Percentiles rank a stretch among this genome's conserved stretches.
Evolutionary conservation across 495 filamentous ascomycete species (phyloP).

Genomic region (Penicillium coffeae): DNA sequence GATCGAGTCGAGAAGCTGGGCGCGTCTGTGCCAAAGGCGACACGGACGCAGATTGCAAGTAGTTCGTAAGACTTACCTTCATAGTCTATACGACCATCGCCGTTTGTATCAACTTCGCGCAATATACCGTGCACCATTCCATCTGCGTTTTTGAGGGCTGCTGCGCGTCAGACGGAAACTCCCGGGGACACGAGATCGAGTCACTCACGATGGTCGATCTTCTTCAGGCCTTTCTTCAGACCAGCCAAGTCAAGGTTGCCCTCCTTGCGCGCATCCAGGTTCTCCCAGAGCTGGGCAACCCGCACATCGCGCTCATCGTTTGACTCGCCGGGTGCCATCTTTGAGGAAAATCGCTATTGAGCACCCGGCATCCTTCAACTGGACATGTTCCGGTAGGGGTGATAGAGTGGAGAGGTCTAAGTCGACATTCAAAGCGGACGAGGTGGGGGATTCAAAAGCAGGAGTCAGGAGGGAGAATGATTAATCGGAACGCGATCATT

Average conservation of each 20-base stretch:
- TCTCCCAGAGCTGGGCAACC: conserved; percentile 74
- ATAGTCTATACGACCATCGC: conserved; percentile 87
- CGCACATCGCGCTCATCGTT: conserved; percentile 70
- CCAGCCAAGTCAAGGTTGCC: conserved; percentile 79
- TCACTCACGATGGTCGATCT: conserved; percentile 86
- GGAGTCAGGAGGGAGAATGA: conserved; percentile 14
- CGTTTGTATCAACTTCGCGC: conserved; percentile 74
- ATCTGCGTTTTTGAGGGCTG: conserved; percentile 88
- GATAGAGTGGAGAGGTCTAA: not conserved
- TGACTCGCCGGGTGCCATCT: conserved; percentile 54
- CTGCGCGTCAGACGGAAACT: conserved; percentile 26
- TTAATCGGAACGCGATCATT: conserved; percentile 40
- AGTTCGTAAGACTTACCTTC: conserved; percentile 53
- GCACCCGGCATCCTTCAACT: conserved; percentile 37
- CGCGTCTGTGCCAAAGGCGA: conserved; percentile 9
- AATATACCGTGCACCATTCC: conserved; percentile 77
- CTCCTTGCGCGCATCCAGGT: conserved; percentile 68
- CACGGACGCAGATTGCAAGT: conserved; percentile 3
- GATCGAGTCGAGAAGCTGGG: no score
- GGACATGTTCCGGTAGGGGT: conserved; percentile 9
- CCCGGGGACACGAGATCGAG: conserved; percentile 21
- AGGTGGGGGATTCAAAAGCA: conserved; percentile 6
- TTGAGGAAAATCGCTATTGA: conserved; percentile 38
- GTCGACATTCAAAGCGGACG: not conserved
- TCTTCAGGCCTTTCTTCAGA: conserved; percentile 76